Evolutionary conservation across 2,329 filamentous ascomycete genomes (phyloP), one percentile per base, ranked within the genome.

Genomic region (Rutstroemia sp.): DNA sequence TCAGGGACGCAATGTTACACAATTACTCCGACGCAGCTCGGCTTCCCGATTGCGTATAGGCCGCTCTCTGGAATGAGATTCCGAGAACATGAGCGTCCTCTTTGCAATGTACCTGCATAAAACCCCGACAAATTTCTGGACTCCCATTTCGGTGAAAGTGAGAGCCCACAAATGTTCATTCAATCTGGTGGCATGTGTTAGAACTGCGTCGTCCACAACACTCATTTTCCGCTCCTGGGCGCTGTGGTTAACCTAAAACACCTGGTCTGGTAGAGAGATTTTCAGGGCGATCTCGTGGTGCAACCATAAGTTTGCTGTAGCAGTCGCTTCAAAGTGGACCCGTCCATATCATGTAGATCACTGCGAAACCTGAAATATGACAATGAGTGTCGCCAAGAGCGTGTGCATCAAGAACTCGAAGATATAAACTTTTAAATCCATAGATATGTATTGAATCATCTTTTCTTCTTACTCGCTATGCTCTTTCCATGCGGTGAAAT

Each of bases 401-500:
- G 25, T 6, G 7, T 8, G 7, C 25, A 27, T 27, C 25, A 34
- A 34, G 30, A 12, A 34, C 30, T 34, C 30, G 30, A 34, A 34
- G 30, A 34, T 34, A 34, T 34, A 34, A 12, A 34, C 30, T 34
- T 34, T 12, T 34, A 34, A 9, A 34, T 34, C 30, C 30, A 34
- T 34, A 34, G 30, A 34, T 34, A 34, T 34, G 9, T 5, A 34
- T 34, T 34, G 8, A 34, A 34, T 67, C 55, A 68, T 25, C 58
- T 61, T 14, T 9, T 59, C 57, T 69, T 68, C 58, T 67, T 46
- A 21, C 4, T 46, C 5, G 12, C n/a, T 17, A 10, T 2, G 12
- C 12, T 23, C 42, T 46, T 67, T 4, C 58, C 61, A 38, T 62
- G 63, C 4, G 52, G 38, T 14, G 51, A 72, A 40, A 65, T 69